phyloP scores from a whole-genome alignment of 768 basidiomycete genomes.

The Boletus tomentosulus region DNA sequence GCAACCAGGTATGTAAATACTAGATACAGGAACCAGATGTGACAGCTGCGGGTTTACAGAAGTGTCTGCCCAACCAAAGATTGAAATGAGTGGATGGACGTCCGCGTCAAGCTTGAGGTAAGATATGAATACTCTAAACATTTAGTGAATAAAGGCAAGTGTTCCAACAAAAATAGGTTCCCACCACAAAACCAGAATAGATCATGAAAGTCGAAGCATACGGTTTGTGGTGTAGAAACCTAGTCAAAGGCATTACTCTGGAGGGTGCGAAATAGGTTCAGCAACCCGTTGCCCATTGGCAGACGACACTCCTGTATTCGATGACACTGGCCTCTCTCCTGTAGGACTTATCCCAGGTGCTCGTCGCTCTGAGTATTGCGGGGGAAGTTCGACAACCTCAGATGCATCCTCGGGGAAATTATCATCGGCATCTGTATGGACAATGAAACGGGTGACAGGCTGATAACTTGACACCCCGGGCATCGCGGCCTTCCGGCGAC shows the following conservation, averaged over 20 bases:
- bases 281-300: slow-evolving; percentile 6
- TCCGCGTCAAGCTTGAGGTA: neutral
- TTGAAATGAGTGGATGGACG: slow-evolving; percentile 3
- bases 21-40: neutral
- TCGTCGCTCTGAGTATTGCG: slow-evolving; percentile 60
- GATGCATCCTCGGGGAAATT: slow-evolving; percentile 39
- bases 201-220: neutral
- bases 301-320: slow-evolving; percentile 2
- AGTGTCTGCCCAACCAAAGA: slow-evolving; percentile 4
- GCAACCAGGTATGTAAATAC: neutral
- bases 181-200: neutral
- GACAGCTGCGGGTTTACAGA: neutral
- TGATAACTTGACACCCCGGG: slow-evolving; percentile 42
- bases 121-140: slow-evolving; percentile 6
- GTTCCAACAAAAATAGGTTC: neutral
- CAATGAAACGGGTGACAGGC: slow-evolving; percentile 49
- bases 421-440: slow-evolving; percentile 71
- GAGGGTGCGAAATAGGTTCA: slow-evolving; percentile 5
- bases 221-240: neutral
- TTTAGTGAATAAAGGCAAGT: neutral
- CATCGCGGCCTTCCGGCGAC: slow-evolving; percentile 52
- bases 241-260: slow-evolving; percentile 3
- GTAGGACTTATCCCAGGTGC: slow-evolving; percentile 8
- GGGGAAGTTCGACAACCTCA: slow-evolving; percentile 70
- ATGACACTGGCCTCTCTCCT: slow-evolving; percentile 15